phyloP scores from a whole-genome alignment of 148 eudicot species.

The Tetragonia tetragonoides region DNA sequence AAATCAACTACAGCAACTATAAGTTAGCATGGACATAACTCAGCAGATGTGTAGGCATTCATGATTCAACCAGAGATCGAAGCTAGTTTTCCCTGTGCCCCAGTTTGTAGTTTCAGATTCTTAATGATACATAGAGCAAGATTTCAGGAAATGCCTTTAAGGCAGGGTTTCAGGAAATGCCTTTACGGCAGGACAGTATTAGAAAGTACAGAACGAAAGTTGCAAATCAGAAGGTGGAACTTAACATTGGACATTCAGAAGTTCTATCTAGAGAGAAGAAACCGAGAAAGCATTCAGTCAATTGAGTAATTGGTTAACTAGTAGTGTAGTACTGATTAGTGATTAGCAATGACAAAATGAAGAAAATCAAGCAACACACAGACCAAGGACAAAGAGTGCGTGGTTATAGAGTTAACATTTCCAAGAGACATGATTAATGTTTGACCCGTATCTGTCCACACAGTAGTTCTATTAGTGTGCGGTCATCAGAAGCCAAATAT shows the following conservation, averaged over 20 bases:
- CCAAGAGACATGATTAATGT: constrained; percentile 16
- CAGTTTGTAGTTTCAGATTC: too few relatives aligned
- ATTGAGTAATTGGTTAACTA: too few relatives aligned
- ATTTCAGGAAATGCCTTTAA: background rate
- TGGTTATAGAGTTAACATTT: background rate
- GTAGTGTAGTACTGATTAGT: too few relatives aligned
- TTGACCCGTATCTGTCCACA: constrained; percentile 92
- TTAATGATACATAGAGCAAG: background rate
- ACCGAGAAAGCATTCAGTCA: constrained; percentile 2
- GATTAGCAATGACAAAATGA: background rate
- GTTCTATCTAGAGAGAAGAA: background rate
- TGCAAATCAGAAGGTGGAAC: too few relatives aligned
- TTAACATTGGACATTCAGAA: too few relatives aligned
- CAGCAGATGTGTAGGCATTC: background rate
- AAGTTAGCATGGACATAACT: background rate
- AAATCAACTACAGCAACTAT: too few relatives aligned
- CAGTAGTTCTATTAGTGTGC: constrained; percentile 63
- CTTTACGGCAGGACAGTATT: background rate
- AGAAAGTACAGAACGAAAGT: too few relatives aligned
- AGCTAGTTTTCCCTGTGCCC: too few relatives aligned
- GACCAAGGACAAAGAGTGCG: background rate
- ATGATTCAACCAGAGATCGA: background rate
- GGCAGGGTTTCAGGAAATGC: background rate
- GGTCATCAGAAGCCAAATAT: constrained; percentile 80
- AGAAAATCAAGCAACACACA: background rate